Conservation (phyloP, 75 land plant species). For the Cupressus sempervirens region DNA sequence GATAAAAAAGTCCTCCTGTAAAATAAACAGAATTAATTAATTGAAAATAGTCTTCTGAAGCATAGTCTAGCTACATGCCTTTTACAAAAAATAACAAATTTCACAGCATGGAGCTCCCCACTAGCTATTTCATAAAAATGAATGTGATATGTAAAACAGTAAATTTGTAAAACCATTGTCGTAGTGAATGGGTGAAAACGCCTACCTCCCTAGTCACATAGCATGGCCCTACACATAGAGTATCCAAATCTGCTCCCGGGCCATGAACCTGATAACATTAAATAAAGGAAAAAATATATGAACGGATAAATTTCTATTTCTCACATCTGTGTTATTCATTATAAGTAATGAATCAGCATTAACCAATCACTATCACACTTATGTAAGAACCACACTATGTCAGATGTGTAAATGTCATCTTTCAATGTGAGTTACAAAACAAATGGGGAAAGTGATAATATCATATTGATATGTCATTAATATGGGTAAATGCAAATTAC, state of each 20-base stretch:
- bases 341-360: no score
- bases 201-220: constrained; percentile 78
- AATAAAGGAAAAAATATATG: no score
- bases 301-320: background rate
- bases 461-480: no score
- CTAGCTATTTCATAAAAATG: background rate
- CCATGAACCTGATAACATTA: constrained; percentile 72
- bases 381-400: no score
- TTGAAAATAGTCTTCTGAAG: background rate
- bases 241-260: constrained; percentile 90
- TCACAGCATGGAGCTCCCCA: background rate
- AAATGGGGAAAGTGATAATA: no score
- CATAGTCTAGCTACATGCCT: background rate
- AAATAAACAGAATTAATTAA: background rate
- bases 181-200: background rate
- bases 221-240: constrained; percentile 89
- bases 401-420: no score
- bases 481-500: no score
- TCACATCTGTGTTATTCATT: background rate
- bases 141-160: background rate
- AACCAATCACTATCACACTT: no score
- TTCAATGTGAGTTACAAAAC: no score
- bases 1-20: constrained; percentile 43
- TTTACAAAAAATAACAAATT: background rate
- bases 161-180: background rate